Conservation (phyloP, 495 filamentous ascomycete genomes). For the Penicillium dipodomyicola region DNA sequence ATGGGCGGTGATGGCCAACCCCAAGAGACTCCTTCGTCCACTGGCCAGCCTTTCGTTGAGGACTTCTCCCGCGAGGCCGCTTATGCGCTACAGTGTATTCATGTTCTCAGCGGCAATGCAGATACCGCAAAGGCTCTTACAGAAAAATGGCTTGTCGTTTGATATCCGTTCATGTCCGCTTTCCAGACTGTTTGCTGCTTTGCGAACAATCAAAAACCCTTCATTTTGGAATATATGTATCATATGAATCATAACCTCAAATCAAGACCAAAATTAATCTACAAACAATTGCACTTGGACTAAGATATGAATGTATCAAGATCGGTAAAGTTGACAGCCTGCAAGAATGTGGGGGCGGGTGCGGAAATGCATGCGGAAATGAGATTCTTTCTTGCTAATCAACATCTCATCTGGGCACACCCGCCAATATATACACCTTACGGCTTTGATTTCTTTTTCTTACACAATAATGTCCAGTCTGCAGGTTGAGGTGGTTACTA, state of each 20-base stretch:
- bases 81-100: slow-evolving; percentile 68
- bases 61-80: slow-evolving; percentile 73
- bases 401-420: neutral
- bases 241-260: neutral
- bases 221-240: neutral
- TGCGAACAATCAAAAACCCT: neutral
- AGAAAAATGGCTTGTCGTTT: slow-evolving; percentile 58
- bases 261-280: neutral
- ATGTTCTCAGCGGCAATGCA: slow-evolving; percentile 60
- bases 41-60: slow-evolving; percentile 44
- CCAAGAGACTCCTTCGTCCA: neutral
- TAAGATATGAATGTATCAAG: neutral
- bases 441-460: neutral
- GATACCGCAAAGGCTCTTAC: slow-evolving; percentile 55
- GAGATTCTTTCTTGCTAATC: neutral
- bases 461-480: neutral
- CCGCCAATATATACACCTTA: neutral
- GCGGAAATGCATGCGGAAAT: slow-evolving; percentile 1
- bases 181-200: neutral
- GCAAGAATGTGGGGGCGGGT: slow-evolving; percentile 3
- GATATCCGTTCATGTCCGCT: slow-evolving; percentile 10
- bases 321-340: neutral
- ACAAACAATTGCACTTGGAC: neutral
- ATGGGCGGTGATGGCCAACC: slow-evolving; percentile 30
- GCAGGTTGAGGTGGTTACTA: neutral